These are phyloP conservation scores for Scolecobasidium constrictum DNA, from an alignment of 2,329 filamentous ascomycete species.

Conservation along the genomic window DNA sequence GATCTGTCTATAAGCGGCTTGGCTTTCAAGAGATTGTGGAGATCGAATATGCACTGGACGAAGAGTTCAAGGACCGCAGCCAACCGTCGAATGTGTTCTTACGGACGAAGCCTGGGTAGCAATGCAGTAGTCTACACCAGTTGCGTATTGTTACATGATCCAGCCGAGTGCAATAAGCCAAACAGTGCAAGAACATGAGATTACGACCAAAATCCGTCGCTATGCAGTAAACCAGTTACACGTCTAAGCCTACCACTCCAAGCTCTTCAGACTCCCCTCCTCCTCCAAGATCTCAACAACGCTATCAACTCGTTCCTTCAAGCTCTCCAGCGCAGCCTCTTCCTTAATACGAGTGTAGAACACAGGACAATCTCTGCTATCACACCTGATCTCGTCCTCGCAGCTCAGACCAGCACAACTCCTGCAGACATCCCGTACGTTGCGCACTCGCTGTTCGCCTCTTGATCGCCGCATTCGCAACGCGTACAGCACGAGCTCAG, in stretches of 20 bases:
- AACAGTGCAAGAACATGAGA: too few species aligned
- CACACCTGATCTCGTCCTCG: slow-evolving; percentile 70
- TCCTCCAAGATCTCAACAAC: slow-evolving; percentile 31
- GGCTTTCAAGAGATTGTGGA: too few species aligned
- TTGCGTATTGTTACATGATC: too few species aligned
- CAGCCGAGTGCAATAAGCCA: too few species aligned
- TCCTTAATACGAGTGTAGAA: slow-evolving; percentile 72
- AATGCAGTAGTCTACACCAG: too few species aligned
- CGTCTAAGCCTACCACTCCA: slow-evolving; percentile 20
- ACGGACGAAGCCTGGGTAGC: too few species aligned
- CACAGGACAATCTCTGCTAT: slow-evolving; percentile 85
- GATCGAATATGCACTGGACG: too few species aligned
- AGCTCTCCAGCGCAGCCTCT: slow-evolving; percentile 31
- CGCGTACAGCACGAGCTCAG: slow-evolving; percentile 50
- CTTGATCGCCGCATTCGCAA: slow-evolving; percentile 52
- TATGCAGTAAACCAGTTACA: too few species aligned
- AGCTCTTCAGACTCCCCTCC: slow-evolving; percentile 11
- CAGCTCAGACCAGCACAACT: slow-evolving; percentile 66
- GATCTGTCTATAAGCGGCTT: too few species aligned
- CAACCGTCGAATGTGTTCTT: too few species aligned
- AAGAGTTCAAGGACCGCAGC: too few species aligned
- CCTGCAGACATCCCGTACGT: slow-evolving; percentile 63
- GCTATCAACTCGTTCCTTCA: slow-evolving; percentile 26
- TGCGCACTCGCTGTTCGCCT: slow-evolving; percentile 52
- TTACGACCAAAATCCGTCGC: too few species aligned